Conservation (phyloP, 148 eudicot species). For the Nyssa sinensis region DNA sequence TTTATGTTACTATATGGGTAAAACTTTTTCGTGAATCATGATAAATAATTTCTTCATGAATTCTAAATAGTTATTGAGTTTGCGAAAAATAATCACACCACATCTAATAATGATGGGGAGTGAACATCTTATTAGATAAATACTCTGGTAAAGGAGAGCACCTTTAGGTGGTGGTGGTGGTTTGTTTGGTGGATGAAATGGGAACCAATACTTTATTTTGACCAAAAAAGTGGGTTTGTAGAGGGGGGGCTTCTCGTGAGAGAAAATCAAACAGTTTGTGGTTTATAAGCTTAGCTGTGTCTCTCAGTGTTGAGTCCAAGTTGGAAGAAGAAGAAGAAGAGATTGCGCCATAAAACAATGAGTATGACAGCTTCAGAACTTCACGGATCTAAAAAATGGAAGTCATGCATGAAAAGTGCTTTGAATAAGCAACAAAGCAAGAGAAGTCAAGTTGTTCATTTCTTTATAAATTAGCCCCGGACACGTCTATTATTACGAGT, state of each 20-base stretch:
- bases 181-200: slow-evolving; percentile 19
- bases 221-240: not conserved
- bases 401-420: no score
- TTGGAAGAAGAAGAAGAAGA: not conserved
- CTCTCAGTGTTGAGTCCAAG: not conserved
- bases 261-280: slow-evolving; percentile 7
- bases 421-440: no score
- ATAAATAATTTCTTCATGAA: no score
- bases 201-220: slow-evolving; percentile 4
- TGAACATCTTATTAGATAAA: no score
- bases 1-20: no score
- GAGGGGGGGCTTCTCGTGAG: slow-evolving; percentile 35
- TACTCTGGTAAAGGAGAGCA: not conserved
- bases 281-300: not conserved
- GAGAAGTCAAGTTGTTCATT: no score
- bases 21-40: no score
- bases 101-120: no score
- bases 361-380: slow-evolving; percentile 12
- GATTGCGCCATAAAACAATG: not conserved
- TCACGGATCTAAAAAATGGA: slow-evolving; percentile 12
- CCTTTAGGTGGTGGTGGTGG: slow-evolving; percentile 13
- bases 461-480: no score
- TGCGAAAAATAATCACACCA: no score
- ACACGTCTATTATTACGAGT: no score
- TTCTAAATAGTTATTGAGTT: no score